A percentile compares a stretch with the other conserved stretches of the same genome.
Evolutionary conservation across 352 stramenopile species (phyloP).

Genomic region (Phytophthora foliorum): DNA sequence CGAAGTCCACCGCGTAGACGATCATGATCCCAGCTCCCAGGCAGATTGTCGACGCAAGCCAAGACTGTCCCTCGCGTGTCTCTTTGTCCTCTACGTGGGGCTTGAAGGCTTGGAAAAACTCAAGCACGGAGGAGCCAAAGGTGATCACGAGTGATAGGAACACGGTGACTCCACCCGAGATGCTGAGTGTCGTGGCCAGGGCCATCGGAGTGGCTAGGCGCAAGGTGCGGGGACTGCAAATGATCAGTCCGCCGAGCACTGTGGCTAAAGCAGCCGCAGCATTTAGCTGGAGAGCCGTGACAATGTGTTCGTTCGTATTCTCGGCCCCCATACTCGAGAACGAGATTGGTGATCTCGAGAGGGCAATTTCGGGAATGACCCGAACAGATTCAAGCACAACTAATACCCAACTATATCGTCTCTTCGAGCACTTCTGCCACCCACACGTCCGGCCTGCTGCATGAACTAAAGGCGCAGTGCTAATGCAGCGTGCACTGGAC

Average conservation of each 20-base stretch:
- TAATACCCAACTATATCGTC: slow-evolving; percentile 3
- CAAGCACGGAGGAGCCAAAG: slow-evolving; percentile 52
- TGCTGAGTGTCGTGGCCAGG: slow-evolving; percentile 62
- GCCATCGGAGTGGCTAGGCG: slow-evolving; percentile 61
- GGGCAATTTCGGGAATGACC: slow-evolving; percentile 22
- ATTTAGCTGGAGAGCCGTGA: slow-evolving; percentile 53
- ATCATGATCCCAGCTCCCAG: slow-evolving; percentile 86
- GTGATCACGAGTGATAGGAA: slow-evolving; percentile 81
- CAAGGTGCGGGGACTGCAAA: slow-evolving; percentile 65
- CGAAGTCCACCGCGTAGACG: slow-evolving; percentile 55
- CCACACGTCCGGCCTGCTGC: slow-evolving; percentile 7
- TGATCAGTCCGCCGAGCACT: slow-evolving; percentile 59
- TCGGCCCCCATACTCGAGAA: not conserved
- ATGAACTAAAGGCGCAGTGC: slow-evolving; percentile 18
- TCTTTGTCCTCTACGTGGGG: slow-evolving; percentile 29
- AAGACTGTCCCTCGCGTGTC: slow-evolving; percentile 48
- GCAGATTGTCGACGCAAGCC: slow-evolving; percentile 82
- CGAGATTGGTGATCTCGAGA: not conserved
- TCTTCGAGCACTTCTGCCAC: slow-evolving; percentile 7
- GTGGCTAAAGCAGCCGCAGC: slow-evolving; percentile 55
- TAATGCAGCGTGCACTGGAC: slow-evolving; percentile 24
- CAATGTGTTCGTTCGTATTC: slow-evolving; percentile 6
- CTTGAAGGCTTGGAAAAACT: slow-evolving; percentile 47
- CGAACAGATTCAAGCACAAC: slow-evolving; percentile 4
- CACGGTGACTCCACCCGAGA: slow-evolving; percentile 75